These are phyloP conservation scores for Agaricus subrufescens DNA, from an alignment of 768 basidiomycete genomes.

Conservation along the genomic window DNA sequence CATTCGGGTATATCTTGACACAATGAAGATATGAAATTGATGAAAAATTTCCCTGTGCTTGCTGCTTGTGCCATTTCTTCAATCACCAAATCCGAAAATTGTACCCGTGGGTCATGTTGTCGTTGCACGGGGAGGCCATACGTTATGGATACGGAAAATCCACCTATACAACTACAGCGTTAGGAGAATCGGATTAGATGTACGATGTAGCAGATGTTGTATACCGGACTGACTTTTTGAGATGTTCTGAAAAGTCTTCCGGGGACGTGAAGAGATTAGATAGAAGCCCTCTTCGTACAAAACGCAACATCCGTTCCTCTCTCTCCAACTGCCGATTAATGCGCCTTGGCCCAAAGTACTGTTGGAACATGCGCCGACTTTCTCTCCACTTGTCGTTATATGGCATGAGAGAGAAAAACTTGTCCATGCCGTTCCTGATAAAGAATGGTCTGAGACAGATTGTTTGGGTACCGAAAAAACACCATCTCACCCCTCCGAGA, in stretches of 20 bases:
- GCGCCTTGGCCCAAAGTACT: slow-evolving; percentile 17
- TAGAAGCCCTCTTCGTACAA: background rate
- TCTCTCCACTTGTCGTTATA: slow-evolving; percentile 21
- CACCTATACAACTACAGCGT: background rate
- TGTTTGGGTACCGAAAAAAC: background rate
- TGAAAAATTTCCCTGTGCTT: background rate
- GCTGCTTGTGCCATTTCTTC: background rate
- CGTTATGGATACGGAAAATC: slow-evolving; percentile 1
- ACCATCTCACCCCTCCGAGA: background rate
- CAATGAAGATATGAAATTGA: slow-evolving; percentile 8
- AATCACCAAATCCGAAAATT: background rate
- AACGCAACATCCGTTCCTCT: background rate
- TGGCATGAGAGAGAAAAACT: slow-evolving; percentile 11
- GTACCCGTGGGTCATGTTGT: background rate
- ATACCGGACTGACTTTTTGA: background rate
- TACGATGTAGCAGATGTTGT: no score
- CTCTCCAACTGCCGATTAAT: background rate
- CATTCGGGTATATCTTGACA: slow-evolving; percentile 4
- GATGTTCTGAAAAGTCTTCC: background rate
- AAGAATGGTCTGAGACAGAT: background rate
- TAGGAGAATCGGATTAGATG: background rate
- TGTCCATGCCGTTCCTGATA: background rate
- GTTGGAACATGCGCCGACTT: slow-evolving; percentile 21
- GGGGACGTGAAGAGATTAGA: background rate
- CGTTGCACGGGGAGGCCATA: slow-evolving; percentile 7